A percentile compares a stretch with the other conserved stretches of the same genome.
Conservation (phyloP, 1,284 basidiomycete species). For the Athelia psychrophila region DNA sequence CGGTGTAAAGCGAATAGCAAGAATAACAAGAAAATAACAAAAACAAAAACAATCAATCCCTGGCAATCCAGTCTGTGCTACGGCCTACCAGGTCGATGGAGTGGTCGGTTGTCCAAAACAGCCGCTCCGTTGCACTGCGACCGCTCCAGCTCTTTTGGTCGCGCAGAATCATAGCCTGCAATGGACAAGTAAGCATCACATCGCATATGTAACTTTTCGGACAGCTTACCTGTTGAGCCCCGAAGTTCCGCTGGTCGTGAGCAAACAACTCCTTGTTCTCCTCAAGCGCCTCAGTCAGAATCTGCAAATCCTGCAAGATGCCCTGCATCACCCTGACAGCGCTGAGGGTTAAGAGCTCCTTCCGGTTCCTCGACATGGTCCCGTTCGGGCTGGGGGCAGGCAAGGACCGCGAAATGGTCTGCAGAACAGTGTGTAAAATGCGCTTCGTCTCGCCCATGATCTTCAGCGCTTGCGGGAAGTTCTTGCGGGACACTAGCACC, state of each 20-base stretch:
- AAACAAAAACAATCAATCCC: slow-evolving; percentile 45
- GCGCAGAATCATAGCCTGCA: slow-evolving; percentile 85
- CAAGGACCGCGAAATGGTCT: slow-evolving; percentile 72
- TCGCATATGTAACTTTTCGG: slow-evolving; percentile 1
- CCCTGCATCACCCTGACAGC: slow-evolving; percentile 79
- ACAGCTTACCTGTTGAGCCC: slow-evolving; percentile 81
- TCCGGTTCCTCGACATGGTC: slow-evolving; percentile 58
- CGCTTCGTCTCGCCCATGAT: slow-evolving; percentile 87
- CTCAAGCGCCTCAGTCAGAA: slow-evolving; percentile 81
- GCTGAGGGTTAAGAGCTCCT: slow-evolving; percentile 67
- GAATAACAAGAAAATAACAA: slow-evolving; percentile 5
- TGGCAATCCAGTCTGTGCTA: slow-evolving; percentile 80
- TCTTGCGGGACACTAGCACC: slow-evolving; percentile 84
- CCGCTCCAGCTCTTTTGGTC: slow-evolving; percentile 93
- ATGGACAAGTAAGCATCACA: slow-evolving; percentile 11
- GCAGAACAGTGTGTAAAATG: slow-evolving; percentile 81
- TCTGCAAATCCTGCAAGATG: slow-evolving; percentile 82
- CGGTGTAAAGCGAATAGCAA: slow-evolving; percentile 3
- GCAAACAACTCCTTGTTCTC: slow-evolving; percentile 90
- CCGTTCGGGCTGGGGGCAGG: slow-evolving; percentile 48
- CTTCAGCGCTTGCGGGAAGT: slow-evolving; percentile 82
- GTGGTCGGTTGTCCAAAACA: slow-evolving; percentile 88
- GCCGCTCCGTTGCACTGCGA: slow-evolving; percentile 79
- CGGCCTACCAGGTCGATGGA: slow-evolving; percentile 79
- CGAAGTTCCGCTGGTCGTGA: slow-evolving; percentile 87